Percentiles rank a stretch among this genome's conserved stretches.
These are phyloP conservation scores for Magnusiomyces sp. DNA, from an alignment of 1,139 yeast genomes.

Conservation along the genomic window DNA sequence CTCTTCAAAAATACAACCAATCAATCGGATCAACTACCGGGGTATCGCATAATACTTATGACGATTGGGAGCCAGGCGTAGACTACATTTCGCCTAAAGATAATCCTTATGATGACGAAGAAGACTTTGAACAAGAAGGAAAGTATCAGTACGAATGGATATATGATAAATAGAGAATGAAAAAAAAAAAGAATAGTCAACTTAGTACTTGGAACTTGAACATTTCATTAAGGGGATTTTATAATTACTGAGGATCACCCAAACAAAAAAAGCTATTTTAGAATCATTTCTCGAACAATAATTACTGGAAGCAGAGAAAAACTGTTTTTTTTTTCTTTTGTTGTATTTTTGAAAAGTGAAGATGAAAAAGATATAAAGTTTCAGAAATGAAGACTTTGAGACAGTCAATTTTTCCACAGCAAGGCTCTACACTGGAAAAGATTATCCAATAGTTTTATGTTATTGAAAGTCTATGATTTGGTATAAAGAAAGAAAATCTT, in stretches of 20 bases:
- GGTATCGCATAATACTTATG: conserved; percentile 3
- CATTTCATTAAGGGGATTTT: neutral
- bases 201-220: neutral
- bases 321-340: neutral
- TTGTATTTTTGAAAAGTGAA: too few species aligned
- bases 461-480: too few species aligned
- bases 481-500: too few species aligned
- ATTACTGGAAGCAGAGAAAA: neutral
- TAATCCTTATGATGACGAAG: neutral
- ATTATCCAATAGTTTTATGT: too few species aligned
- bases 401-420: too few species aligned
- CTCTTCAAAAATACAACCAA: neutral
- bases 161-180: neutral
- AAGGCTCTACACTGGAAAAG: too few species aligned
- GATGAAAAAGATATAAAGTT: too few species aligned
- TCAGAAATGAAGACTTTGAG: too few species aligned
- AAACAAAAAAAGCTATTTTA: neutral
- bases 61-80: conserved; percentile 2
- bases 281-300: neutral
- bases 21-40: neutral
- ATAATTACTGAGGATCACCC: neutral
- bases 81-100: neutral
- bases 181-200: neutral
- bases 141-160: neutral
- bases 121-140: neutral